A percentile compares a stretch with the other conserved stretches of the same genome.
Conservation (phyloP, 371 early-diverging fungal species). For the Basidiobolus meristosporus region DNA sequence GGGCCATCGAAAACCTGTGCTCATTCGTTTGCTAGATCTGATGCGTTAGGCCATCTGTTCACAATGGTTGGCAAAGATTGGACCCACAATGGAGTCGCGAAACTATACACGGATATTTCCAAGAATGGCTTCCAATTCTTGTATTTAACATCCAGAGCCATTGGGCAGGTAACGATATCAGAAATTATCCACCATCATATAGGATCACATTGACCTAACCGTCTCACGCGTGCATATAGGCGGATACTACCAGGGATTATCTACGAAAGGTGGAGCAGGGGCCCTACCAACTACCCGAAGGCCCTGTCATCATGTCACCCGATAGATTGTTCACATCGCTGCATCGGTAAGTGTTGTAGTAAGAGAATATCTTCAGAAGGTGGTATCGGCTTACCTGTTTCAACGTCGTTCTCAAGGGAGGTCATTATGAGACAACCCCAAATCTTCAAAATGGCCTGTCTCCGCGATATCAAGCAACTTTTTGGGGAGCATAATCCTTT, state of each 20-base stretch:
- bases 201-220: slow-evolving; percentile 1
- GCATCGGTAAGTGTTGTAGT: slow-evolving; percentile 27
- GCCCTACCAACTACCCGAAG: slow-evolving; percentile 79
- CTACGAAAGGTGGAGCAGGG: slow-evolving; percentile 80
- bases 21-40: slow-evolving; percentile 91
- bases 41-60: slow-evolving; percentile 93
- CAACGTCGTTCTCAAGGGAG: slow-evolving; percentile 20
- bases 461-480: slow-evolving; percentile 76
- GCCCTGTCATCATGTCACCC: slow-evolving; percentile 95
- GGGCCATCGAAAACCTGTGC: slow-evolving; percentile 25
- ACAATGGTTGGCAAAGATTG: slow-evolving; percentile 97
- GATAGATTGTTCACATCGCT: slow-evolving; percentile 88
- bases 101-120: slow-evolving; percentile 82
- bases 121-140: slow-evolving; percentile 94
- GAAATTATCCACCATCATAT: not conserved
- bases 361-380: not conserved
- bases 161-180: slow-evolving; percentile 61
- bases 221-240: slow-evolving; percentile 2
- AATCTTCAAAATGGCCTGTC: slow-evolving; percentile 94
- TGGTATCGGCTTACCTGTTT: not conserved
- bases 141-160: slow-evolving; percentile 92
- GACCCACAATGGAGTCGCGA: slow-evolving; percentile 96
- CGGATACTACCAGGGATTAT: slow-evolving; percentile 79
- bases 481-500: slow-evolving; percentile 76
- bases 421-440: slow-evolving; percentile 91